Base-by-base conservation (phyloP, 2,329 filamentous ascomycete species). In the Coniochaeta hoffmannii region DNA sequence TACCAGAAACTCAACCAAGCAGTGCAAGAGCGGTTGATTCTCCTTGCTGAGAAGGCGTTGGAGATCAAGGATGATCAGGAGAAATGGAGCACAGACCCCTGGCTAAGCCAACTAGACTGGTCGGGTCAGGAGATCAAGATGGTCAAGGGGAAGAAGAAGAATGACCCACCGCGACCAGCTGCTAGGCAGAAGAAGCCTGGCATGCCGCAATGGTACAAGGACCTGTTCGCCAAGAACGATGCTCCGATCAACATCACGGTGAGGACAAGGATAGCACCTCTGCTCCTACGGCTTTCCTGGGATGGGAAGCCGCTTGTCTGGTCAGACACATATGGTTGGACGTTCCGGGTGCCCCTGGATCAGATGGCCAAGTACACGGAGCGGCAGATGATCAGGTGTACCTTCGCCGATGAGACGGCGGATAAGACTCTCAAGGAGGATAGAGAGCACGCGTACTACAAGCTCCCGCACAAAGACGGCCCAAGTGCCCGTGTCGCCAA, bases 161-260 rank as follows among this genome's bases (percentile, higher is more conserved):
- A 75, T 10, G 90, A 95, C 55, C 85, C 87, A 11, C 87, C 88
- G 1, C 79, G 90, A 46, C 90, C 87, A 30, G 88, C 86, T 8
- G 86, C 86, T 11, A 79, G 88, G 49, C 94, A 99, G 68, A 99
- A 97, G 77, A 90, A 88, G 73, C 92, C 93, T 0, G 94, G 94
- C 14, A 94, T 89, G 88, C 94, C 94, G 0, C 81, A 88, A 61
- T 99, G 94, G 94, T 99, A 96, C 73, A 97, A 94, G 66, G 90
- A 91, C 67, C 76, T 99, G 1, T 96, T 95, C 63, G 63, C 80
- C 1, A 90, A 84, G 56, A 86, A 73, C 24, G 81, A 85, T 57
- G 74, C 79, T 0, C 81, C 81, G 46, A 94, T 97, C 56, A 86
- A 77, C 57, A 74, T 99, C 17, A 90, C 89, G 0, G 92, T 97